Evolutionary conservation across 1,139 yeast genomes (phyloP), one percentile per base, ranked within the genome.

Genomic region (Yamadazyma atmosphaerica): DNA sequence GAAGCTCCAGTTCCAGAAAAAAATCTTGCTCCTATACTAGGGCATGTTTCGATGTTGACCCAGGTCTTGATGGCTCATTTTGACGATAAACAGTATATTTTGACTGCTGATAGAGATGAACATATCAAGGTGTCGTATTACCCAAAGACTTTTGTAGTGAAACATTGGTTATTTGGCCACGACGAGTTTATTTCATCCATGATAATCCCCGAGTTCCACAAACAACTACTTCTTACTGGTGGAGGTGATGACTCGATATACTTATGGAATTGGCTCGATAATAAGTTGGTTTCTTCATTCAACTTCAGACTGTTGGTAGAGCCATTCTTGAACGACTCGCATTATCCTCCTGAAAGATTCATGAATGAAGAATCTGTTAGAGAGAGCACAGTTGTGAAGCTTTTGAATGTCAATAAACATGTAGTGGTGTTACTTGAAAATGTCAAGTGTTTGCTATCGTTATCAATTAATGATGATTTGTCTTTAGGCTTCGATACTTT

Each of bases 31-130:
- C 97, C 98, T 2, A 73, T 90, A 7, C 68, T 90, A 43, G 99
- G 99, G 3, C 99, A 94, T 61, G 98, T 94, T 3, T 90, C 98
- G 3, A 88, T 94, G 96, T 74, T 94, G 46, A 86, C 95, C 18
- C 89, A 83, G 49, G 74, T 88, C 8, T 45, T 63, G 26, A 68
- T 78, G 13, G 63, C 79, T 14, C 68, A 68, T 3, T 61, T 65
- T 29, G 56, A 68, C 34, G 74, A 69, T 16, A 69, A 75, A 41
- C 74, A 77, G 47, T 86, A 65, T 46, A 61, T 90, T 16, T 71
- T 92, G 42, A 83, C 95, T 2, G 83, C 92, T 29, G 99, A 94
- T 61, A 77, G 98, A 63, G 99, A 94, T 60, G 99, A 94, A 61
- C 99, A 94, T 58, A 86, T 94, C 46, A 76, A 95, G 53, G 75